Base-by-base conservation (phyloP, 805 yeast species). In the Ogataea angusta region DNA sequence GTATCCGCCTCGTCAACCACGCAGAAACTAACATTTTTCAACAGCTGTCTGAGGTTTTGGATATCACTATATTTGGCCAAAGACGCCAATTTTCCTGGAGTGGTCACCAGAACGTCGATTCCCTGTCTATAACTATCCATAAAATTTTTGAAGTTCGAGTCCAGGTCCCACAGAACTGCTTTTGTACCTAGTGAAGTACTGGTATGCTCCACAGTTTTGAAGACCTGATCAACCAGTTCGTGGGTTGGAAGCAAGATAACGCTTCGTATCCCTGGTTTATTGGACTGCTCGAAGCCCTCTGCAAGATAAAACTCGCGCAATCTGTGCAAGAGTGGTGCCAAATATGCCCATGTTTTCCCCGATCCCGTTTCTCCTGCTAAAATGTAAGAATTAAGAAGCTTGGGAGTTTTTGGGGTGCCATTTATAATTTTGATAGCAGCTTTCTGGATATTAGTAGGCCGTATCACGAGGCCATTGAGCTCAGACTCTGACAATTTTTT, bases 301-400 rank as follows among this genome's bases (percentile, higher is more conserved):
- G 60, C 68, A 2, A 60, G 43, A 42, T 82, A 80, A 36, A 75
- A 78, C 43, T 81, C 80, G 45, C 78, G 75, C 47, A 90, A 62
- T 47, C 76, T 78, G 34, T 87, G 83, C 27, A 90, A 48, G 25
- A 91, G 47, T 0, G 96, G 90, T 0, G 85, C 78, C 45, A 93
- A 57, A 56, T 90, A 91, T 0, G 97, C 89, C 80, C 95, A 80
- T 0, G 99, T 91, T 58, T 91, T 91, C 7, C 99, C 99, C 0
- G 95, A 84, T 0, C 99, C 99, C 0, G 99, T 91, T 59, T 93
- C 98, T 3, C 97, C 96, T 0, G 98, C 97, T 40, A 91, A 62
- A 2, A 93, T 78, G 67, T 78, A 87, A 1, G 82, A 73, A 49
- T 80, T 78, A 35, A 80, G 53, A 43, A 70, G 64, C 6, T 59